Base-by-base conservation (phyloP, 192 early-diverging fungal genomes). In the Paraglomus brasilianum region DNA sequence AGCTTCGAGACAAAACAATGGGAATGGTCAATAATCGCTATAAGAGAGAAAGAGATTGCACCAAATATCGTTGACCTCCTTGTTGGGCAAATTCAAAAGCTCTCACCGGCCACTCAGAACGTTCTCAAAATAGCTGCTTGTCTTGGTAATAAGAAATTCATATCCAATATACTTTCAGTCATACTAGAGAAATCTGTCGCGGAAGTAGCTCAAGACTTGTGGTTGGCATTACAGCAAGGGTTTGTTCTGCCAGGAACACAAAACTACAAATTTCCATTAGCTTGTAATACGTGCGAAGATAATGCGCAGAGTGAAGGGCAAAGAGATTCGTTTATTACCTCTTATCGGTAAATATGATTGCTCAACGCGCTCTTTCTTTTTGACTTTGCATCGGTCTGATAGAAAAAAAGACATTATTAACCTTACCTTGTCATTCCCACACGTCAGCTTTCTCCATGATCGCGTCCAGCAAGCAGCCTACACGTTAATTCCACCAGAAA, bases 381-480 rank as follows among this genome's bases (percentile, higher is more conserved):
- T n/a, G n/a, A n/a, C n/a, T n/a, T n/a, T n/a, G n/a, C n/a, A n/a
- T 30, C 30, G 30, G 3, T 30, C 30, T 30, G 3, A 30, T 30
- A 30, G 30, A 30, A 30, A 30, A 30, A 30, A 30, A 30, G 30
- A 30, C 30, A 30, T 30, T 30, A 30, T 30, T 30, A 30, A 30
- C 30, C n/a, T n/a, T n/a, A 3, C 30, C 3, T 30, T 30, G 3
- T 30, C 30, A 30, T 30, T 30, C 30, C 30, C 30, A 30, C 21
- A 44, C 22, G 71, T 75, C 57, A 50, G 58, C 17, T 77, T 77
- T 52, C 69, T 71, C 15, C 76, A 77, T 50, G 76, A 77, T 56
- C 76, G 76, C 40, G 76, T 77, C 3, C 76, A 77, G 51, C 76
- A 77, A 65, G 76, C 76, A 6, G 73, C 73, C 5, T 70, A 70